phyloP scores from a whole-genome alignment of 2,329 filamentous ascomycete species.

The Neurospora crassa region DNA sequence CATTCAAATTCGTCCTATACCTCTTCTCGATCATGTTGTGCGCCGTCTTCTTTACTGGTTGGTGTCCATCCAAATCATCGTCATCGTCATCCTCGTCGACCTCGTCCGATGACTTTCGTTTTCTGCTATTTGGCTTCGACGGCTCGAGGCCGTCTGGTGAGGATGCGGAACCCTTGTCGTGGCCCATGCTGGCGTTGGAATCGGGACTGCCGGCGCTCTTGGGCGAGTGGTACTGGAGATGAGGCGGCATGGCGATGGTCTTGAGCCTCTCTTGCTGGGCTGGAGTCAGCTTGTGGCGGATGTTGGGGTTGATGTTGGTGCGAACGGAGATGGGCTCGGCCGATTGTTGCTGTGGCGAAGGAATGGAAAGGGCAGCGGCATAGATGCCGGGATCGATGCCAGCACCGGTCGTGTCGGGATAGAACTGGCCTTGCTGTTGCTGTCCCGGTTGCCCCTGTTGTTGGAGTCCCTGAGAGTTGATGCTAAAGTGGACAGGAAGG shows the following conservation, averaged over 20 bases:
- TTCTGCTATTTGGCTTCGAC: conserved; percentile 43
- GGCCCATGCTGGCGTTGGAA: conserved; percentile 34
- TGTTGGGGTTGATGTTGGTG: conserved; percentile 22
- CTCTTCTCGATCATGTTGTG: conserved; percentile 98
- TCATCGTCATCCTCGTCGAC: conserved; percentile 47
- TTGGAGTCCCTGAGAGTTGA: conserved; percentile 26
- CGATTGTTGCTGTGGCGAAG: conserved; percentile 21
- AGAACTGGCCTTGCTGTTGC: conserved; percentile 4
- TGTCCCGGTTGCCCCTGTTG: conserved; percentile 13
- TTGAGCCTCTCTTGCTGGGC: conserved; percentile 52
- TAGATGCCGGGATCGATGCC: conserved; percentile 25
- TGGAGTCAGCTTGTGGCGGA: conserved; percentile 38
- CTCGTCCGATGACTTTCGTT: conserved; percentile 62
- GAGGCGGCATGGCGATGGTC: conserved; percentile 55
- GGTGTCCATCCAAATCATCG: conserved; percentile 47
- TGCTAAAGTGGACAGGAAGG: conserved; percentile 20
- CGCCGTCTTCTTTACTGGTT: conserved; percentile 73
- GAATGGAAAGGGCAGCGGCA: conserved; percentile 11
- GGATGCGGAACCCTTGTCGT: conserved; percentile 37
- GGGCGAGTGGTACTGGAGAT: conserved; percentile 50
- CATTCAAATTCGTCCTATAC: conserved; percentile 91
- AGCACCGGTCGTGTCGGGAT: conserved; percentile 18
- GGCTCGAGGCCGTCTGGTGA: conserved; percentile 47
- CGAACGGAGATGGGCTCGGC: conserved; percentile 12
- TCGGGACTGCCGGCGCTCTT: conserved; percentile 49